These are phyloP conservation scores for Quercus lobata DNA, from an alignment of 331 rosid species.

Conservation along the genomic window DNA sequence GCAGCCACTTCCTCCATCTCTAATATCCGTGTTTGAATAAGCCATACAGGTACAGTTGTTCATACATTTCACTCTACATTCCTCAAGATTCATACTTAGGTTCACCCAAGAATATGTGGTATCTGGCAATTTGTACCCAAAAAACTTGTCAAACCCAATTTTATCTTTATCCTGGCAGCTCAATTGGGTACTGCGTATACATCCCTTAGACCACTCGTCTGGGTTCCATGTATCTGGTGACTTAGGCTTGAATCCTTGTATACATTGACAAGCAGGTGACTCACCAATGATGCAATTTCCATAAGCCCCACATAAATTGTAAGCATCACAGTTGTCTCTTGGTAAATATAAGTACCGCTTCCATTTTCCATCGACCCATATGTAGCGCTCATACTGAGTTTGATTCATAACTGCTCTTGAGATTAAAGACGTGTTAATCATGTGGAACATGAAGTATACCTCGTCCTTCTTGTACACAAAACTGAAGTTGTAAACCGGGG, in stretches of 20 bases:
- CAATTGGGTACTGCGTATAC: constrained; percentile 15
- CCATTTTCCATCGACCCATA: constrained; percentile 40
- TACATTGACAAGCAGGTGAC: constrained; percentile 44
- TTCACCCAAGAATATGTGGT: constrained; percentile 36
- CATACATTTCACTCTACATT: constrained; percentile 27
- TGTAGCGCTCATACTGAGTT: constrained; percentile 21
- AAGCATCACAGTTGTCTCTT: constrained; percentile 43
- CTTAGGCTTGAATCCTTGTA: constrained; percentile 40
- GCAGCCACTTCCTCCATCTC: constrained; percentile 34
- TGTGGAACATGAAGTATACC: constrained; percentile 6
- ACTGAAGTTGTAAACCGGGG: constrained; percentile 1
- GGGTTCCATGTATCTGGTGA: constrained; percentile 34
- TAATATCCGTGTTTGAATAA: constrained; percentile 27
- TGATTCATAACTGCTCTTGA: constrained; percentile 26
- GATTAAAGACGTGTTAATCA: not conserved
- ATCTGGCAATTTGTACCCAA: constrained; percentile 32
- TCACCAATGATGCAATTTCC: constrained; percentile 41
- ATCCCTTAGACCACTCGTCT: constrained; percentile 36
- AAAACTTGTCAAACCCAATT: constrained; percentile 22
- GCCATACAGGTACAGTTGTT: constrained; percentile 32
- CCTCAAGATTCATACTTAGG: constrained; percentile 14
- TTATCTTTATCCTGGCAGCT: constrained; percentile 8
- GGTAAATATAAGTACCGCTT: constrained; percentile 38
- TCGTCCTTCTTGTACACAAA: constrained; percentile 32
- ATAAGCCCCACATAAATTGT: constrained; percentile 46